Percentiles rank a stretch among this genome's conserved stretches.
These are phyloP conservation scores for Bothriochloa decipiens DNA, from an alignment of 176 grass and related monocot species.

Conservation along the genomic window DNA sequence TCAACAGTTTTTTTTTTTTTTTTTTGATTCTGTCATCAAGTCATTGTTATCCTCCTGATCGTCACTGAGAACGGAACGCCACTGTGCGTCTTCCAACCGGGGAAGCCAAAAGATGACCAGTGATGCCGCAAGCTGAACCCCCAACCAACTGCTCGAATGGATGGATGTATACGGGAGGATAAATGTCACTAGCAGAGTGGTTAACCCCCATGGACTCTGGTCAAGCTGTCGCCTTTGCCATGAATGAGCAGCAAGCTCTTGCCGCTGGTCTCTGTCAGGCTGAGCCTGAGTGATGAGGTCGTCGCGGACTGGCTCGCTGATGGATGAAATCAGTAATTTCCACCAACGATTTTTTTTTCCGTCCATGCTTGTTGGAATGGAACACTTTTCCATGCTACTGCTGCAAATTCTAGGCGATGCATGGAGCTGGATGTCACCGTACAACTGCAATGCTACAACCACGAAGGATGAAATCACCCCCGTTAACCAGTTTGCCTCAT, in stretches of 20 bases:
- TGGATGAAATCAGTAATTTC: not conserved
- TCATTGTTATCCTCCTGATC: no score
- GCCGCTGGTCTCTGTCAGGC: not conserved
- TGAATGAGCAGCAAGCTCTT: not conserved
- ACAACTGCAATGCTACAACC: not conserved
- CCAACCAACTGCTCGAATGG: conserved; percentile 37
- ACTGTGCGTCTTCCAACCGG: not conserved
- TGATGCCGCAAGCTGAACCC: conserved; percentile 13
- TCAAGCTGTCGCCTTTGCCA: conserved; percentile 31
- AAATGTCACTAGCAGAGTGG: conserved; percentile 7
- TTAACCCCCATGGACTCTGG: conserved; percentile 23
- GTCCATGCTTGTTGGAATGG: no score
- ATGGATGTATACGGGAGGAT: not conserved
- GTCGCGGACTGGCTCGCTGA: not conserved
- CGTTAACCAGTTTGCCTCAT: not conserved
- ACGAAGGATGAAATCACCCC: not conserved
- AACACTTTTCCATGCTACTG: not conserved
- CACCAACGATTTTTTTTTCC: not conserved
- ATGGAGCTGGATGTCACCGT: conserved; percentile 14
- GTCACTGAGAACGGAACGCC: not conserved
- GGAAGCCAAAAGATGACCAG: not conserved
- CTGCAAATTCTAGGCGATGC: not conserved
- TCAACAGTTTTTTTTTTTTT: not conserved
- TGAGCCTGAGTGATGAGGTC: not conserved
- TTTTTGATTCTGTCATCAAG: no score